Conservation (phyloP, 2,329 filamentous ascomycete species). For the Verticillium albo-atrum region DNA sequence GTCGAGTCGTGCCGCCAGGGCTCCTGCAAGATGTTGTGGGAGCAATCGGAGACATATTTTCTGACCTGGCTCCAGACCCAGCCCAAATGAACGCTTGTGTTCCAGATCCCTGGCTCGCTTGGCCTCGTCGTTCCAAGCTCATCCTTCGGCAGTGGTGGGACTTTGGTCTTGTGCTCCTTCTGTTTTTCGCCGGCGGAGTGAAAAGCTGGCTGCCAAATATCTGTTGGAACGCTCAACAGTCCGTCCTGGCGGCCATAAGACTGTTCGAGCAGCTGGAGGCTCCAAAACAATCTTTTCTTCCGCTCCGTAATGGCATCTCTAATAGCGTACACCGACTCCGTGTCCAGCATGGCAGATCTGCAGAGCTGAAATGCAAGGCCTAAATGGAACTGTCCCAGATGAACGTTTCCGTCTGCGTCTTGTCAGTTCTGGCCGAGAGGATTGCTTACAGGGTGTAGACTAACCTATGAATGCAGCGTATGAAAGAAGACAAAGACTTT, state of each 20-base stretch:
- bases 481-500: constrained; percentile 44
- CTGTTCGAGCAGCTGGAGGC: constrained; percentile 44
- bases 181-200: constrained; percentile 16
- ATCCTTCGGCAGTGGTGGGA: constrained; percentile 38
- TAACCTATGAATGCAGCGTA: constrained; percentile 46
- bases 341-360: constrained; percentile 43
- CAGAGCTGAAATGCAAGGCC: constrained; percentile 46
- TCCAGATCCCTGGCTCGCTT: constrained; percentile 44
- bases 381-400: constrained; percentile 45
- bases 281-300: constrained; percentile 48
- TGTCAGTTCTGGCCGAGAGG: constrained; percentile 2
- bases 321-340: constrained; percentile 30
- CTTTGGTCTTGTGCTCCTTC: constrained; percentile 23
- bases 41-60: constrained; percentile 43
- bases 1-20: constrained; percentile 48
- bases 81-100: constrained; percentile 40
- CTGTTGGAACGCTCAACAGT: constrained; percentile 33
- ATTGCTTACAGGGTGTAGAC: not conserved
- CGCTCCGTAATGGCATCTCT: constrained; percentile 32
- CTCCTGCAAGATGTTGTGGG: constrained; percentile 40
- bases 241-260: constrained; percentile 43
- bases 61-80: constrained; percentile 46
- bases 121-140: constrained; percentile 34
- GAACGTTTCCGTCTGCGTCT: constrained; percentile 38
- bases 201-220: constrained; percentile 33